Conservation (phyloP, 805 yeast species). For the Lachancea dasiensis region DNA sequence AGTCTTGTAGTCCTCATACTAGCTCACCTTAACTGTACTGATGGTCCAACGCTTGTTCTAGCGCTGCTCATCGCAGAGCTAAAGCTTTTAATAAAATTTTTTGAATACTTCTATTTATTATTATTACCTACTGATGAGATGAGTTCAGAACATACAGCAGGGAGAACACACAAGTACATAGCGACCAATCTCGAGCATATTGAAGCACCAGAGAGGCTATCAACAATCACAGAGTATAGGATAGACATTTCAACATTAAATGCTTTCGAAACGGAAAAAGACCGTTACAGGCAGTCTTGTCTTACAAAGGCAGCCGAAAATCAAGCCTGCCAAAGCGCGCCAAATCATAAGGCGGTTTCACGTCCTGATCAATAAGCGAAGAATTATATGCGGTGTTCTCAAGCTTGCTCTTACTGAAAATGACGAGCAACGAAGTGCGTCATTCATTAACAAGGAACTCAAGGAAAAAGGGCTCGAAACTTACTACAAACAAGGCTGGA, state of each 20-base stretch:
- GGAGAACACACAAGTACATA: too few relatives aligned
- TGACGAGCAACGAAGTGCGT: slow-evolving; percentile 19
- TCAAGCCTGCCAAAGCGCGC: slow-evolving; percentile 68
- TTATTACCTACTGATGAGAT: too few relatives aligned
- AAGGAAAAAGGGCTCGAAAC: slow-evolving; percentile 8
- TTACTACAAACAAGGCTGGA: slow-evolving; percentile 10
- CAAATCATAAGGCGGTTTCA: slow-evolving; percentile 75
- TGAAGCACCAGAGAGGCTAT: too few relatives aligned
- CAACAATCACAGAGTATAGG: too few relatives aligned
- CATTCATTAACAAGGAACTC: slow-evolving; percentile 17
- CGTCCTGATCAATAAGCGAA: slow-evolving; percentile 53
- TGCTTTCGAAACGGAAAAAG: slow-evolving; percentile 22
- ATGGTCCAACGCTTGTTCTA: too few relatives aligned
- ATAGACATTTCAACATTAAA: too few relatives aligned
- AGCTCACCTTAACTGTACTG: too few relatives aligned
- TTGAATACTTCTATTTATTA: too few relatives aligned
- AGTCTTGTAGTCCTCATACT: slow-evolving; percentile 4
- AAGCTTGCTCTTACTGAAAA: slow-evolving; percentile 15
- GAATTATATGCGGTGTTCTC: slow-evolving; percentile 35
- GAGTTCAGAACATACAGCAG: too few relatives aligned
- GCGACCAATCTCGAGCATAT: slow-evolving; percentile 3
- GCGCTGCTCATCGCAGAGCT: too few relatives aligned
- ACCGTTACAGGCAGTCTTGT: slow-evolving; percentile 33
- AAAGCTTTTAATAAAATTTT: too few relatives aligned
- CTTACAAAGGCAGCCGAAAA: slow-evolving; percentile 37